Conservation (phyloP, 2,329 filamentous ascomycete species). For the Cercospora sp. region DNA sequence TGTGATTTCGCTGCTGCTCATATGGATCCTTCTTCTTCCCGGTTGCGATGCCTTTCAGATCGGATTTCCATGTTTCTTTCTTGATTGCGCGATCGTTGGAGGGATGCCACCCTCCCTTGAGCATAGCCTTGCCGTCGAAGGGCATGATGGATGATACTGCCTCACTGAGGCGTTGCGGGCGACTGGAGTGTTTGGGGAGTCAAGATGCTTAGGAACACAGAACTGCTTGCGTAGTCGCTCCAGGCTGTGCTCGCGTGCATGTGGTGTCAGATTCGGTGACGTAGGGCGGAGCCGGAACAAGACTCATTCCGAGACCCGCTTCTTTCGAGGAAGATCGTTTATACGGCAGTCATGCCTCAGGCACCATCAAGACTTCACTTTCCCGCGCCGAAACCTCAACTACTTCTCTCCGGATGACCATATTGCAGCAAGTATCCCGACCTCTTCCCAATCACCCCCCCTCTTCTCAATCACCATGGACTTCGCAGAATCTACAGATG, state of each 20-base stretch:
- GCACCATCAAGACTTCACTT: not conserved
- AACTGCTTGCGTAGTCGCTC: not conserved
- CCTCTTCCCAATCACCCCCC: too few species aligned
- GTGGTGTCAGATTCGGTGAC: not conserved
- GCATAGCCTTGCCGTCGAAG: conserved; percentile 38
- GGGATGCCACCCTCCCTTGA: conserved; percentile 53
- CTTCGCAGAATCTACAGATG: too few species aligned
- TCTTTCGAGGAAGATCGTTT: not conserved
- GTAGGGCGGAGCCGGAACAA: not conserved
- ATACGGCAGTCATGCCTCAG: not conserved
- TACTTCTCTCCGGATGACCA: too few species aligned
- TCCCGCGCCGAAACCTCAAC: too few species aligned
- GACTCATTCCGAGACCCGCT: not conserved
- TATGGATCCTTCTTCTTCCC: conserved; percentile 47
- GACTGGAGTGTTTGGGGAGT: not conserved
- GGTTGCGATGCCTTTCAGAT: conserved; percentile 46
- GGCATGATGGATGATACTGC: not conserved
- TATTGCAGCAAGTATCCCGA: too few species aligned
- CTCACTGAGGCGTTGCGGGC: not conserved
- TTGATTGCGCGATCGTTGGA: conserved; percentile 49
- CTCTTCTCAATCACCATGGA: too few species aligned
- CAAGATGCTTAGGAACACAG: not conserved
- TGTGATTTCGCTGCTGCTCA: conserved; percentile 51
- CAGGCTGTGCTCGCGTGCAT: not conserved
- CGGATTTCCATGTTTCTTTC: conserved; percentile 56